phyloP scores from a whole-genome alignment of 2,329 filamentous ascomycete species.

The Colletotrichum aenigma region DNA sequence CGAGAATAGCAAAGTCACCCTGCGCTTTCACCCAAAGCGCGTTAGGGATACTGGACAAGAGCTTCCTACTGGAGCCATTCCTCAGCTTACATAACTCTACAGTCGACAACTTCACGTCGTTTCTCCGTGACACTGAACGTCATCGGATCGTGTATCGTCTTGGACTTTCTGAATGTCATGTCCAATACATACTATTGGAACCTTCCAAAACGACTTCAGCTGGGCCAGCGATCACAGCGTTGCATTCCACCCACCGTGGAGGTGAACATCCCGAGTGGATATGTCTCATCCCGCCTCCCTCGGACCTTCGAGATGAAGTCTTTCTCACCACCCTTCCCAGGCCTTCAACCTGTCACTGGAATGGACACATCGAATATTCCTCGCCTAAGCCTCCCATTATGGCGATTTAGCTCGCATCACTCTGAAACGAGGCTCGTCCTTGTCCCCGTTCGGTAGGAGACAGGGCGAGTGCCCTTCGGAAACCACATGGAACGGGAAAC shows the following conservation, averaged over 20 bases:
- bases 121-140: not conserved
- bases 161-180: not conserved
- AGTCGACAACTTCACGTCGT: not conserved
- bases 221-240: not conserved
- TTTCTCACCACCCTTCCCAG: not conserved
- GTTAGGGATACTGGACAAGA: not conserved
- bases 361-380: not conserved
- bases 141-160: not conserved
- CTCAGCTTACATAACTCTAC: not conserved
- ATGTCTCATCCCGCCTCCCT: constrained; percentile 18
- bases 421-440: not conserved
- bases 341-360: constrained; percentile 13
- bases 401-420: not conserved
- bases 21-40: not conserved
- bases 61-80: not conserved
- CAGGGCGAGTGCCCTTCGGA: not conserved
- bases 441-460: not conserved
- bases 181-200: not conserved
- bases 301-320: not conserved
- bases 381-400: not conserved
- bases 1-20: not conserved
- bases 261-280: not conserved
- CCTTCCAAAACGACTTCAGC: not conserved
- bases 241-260: constrained; percentile 7
- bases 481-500: not conserved